Percentiles rank a stretch among this genome's conserved stretches.
Conservation (phyloP, 306 rosid genomes). For the Spatholobus suberectus region DNA sequence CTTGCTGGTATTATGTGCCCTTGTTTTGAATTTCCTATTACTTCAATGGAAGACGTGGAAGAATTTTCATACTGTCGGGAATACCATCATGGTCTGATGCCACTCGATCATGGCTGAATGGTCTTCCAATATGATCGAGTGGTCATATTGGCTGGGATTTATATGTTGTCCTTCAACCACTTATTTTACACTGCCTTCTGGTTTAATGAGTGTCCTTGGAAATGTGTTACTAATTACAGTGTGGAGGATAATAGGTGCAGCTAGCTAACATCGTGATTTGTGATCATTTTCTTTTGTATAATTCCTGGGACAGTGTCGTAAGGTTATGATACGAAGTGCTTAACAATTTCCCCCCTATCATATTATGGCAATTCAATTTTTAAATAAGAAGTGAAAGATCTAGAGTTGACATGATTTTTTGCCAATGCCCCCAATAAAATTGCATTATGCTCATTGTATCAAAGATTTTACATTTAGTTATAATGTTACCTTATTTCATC, state of each 20-base stretch:
- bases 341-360: background rate
- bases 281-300: background rate
- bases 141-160: background rate
- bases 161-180: background rate
- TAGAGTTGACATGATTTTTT: conserved; percentile 1
- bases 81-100: conserved; percentile 18
- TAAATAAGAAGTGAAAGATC: background rate
- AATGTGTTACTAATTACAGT: background rate
- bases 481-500: conserved; percentile 20
- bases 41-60: conserved; percentile 1
- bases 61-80: conserved; percentile 23
- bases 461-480: background rate
- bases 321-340: background rate
- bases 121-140: conserved; percentile 6
- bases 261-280: background rate
- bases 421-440: background rate
- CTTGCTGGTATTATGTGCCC: background rate
- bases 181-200: background rate
- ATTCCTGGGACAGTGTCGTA: background rate
- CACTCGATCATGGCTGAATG: conserved; percentile 19
- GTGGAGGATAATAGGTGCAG: conserved; percentile 1
- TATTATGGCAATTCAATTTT: conserved; percentile 21
- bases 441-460: background rate
- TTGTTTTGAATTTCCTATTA: conserved; percentile 22
- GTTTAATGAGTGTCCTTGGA: conserved; percentile 4